Conservation (phyloP, 225 moss, liverwort and hornwort genomes). For the Neckera pumila region DNA sequence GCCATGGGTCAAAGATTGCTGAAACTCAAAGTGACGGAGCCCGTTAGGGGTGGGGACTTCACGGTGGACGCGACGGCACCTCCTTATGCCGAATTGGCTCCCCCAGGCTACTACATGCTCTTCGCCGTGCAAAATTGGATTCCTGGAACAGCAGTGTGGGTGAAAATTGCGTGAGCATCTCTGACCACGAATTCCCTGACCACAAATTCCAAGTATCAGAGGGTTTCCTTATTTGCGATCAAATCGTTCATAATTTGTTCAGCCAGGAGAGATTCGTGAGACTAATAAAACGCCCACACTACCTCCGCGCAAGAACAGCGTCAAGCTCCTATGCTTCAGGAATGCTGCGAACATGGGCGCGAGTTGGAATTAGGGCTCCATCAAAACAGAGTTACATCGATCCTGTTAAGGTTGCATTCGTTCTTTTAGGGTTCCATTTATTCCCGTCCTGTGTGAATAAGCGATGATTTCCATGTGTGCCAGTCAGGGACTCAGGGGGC, state of each 20-base stretch:
- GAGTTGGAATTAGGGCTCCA: background rate
- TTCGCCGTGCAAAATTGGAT: constrained; percentile 66
- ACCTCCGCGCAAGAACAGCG: background rate
- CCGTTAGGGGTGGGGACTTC: constrained; percentile 11
- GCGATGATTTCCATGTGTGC: background rate
- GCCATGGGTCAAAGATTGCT: constrained; percentile 70
- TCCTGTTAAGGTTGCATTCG: background rate
- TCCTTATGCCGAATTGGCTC: constrained; percentile 36
- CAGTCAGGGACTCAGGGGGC: too few species aligned
- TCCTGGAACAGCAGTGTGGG: constrained; percentile 62
- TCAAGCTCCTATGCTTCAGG: background rate
- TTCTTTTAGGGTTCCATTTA: background rate
- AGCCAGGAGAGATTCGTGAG: background rate
- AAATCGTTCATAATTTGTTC: background rate
- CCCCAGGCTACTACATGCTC: constrained; percentile 80
- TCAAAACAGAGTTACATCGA: background rate
- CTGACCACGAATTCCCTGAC: background rate
- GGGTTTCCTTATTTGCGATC: background rate
- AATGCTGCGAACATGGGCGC: background rate
- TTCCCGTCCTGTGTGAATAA: background rate
- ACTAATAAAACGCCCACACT: background rate
- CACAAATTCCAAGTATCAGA: background rate
- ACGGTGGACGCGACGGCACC: constrained; percentile 51
- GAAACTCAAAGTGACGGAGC: constrained; percentile 24
- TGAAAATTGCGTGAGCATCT: constrained; percentile 9